A percentile compares a stretch with the other conserved stretches of the same genome.
These are phyloP conservation scores for Vigna mungo DNA, from an alignment of 306 rosid genomes.

Conservation along the genomic window DNA sequence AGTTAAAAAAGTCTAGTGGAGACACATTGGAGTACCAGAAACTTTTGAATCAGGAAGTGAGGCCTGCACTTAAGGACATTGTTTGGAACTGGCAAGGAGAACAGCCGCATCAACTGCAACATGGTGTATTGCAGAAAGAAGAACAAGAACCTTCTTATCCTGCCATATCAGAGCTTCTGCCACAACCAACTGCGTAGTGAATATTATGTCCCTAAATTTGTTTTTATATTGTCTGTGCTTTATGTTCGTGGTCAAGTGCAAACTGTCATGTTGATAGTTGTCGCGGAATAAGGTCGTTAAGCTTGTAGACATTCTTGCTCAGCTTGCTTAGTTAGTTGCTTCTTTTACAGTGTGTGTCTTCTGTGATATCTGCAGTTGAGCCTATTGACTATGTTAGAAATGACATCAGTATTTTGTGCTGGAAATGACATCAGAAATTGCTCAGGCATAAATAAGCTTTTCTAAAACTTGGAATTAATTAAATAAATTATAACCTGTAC, in stretches of 20 bases:
- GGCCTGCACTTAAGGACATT: constrained; percentile 89
- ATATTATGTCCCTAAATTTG: constrained; percentile 12
- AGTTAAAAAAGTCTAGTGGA: constrained; percentile 78
- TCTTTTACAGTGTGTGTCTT: constrained; percentile 21
- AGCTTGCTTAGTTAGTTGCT: constrained; percentile 19
- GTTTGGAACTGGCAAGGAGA: constrained; percentile 97
- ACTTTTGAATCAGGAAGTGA: constrained; percentile 63
- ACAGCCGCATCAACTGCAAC: constrained; percentile 50
- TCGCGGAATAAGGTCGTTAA: constrained; percentile 36
- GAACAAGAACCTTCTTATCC: constrained; percentile 28
- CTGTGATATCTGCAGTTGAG: background rate
- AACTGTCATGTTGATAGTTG: background rate
- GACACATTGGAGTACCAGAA: constrained; percentile 85
- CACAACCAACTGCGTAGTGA: constrained; percentile 2
- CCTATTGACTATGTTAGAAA: constrained; percentile 9
- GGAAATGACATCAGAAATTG: background rate
- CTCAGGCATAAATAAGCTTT: background rate
- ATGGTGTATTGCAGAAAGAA: constrained; percentile 40
- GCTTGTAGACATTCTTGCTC: background rate
- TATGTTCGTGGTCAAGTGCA: constrained; percentile 11
- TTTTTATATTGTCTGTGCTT: constrained; percentile 2
- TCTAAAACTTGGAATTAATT: too few relatives aligned
- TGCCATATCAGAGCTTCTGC: constrained; percentile 25
- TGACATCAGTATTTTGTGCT: constrained; percentile 28
- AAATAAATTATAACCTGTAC: too few relatives aligned